phyloP scores from a whole-genome alignment of 129 eudicot species.

The Silybum marianum region DNA sequence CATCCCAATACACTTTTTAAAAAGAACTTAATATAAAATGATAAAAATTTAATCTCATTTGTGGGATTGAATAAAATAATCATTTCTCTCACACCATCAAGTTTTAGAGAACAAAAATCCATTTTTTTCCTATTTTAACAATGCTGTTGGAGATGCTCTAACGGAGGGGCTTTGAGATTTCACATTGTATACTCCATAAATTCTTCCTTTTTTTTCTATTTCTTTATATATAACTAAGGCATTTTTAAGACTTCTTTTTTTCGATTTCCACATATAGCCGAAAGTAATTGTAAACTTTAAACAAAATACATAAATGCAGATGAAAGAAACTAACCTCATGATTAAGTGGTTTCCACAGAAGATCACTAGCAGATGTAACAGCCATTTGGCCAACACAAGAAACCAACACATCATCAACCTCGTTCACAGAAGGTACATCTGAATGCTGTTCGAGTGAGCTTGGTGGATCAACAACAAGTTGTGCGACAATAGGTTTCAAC shows the following conservation, averaged over 20 bases:
- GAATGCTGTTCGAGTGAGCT: conserved; percentile 51
- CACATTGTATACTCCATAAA: not conserved
- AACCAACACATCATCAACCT: conserved; percentile 77
- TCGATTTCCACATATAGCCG: not conserved
- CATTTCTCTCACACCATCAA: too few species aligned
- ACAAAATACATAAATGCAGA: not conserved
- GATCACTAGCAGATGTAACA: conserved; percentile 85
- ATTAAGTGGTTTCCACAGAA: conserved; percentile 80
- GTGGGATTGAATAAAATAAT: too few species aligned
- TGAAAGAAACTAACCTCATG: conserved; percentile 56
- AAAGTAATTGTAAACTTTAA: not conserved
- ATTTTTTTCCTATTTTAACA: too few species aligned
- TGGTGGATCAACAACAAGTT: conserved; percentile 74
- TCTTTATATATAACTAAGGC: not conserved
- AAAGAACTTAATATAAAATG: too few species aligned
- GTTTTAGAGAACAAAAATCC: too few species aligned
- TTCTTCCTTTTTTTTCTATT: not conserved
- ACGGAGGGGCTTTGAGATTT: not conserved
- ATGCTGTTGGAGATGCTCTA: too few species aligned
- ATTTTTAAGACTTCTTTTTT: not conserved
- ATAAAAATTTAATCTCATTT: too few species aligned
- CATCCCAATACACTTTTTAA: too few species aligned
- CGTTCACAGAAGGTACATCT: conserved; percentile 59
- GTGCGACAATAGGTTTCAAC: conserved; percentile 77
- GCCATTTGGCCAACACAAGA: conserved; percentile 95